These are phyloP conservation scores for Trypanosoma grayi DNA, from an alignment of 208 protist species.

Conservation along the genomic window DNA sequence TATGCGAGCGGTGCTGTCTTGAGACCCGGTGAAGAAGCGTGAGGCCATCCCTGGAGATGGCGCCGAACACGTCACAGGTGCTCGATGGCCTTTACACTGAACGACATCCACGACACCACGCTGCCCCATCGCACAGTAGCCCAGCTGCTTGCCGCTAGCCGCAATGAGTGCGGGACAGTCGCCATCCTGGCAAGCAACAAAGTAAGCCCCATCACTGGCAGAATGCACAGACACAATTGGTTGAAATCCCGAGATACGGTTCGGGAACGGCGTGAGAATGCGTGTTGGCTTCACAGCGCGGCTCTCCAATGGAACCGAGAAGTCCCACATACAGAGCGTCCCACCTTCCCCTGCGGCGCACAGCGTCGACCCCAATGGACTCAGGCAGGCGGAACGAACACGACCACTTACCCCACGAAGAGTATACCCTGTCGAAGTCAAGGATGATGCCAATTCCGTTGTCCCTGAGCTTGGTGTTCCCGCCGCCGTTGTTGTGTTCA, in stretches of 20 bases:
- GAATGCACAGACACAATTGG: slow-evolving; percentile 53
- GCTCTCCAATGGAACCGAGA: slow-evolving; percentile 36
- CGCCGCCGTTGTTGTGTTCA: neutral
- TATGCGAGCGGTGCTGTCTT: slow-evolving; percentile 73
- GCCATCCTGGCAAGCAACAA: slow-evolving; percentile 80
- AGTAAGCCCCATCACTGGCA: slow-evolving; percentile 47
- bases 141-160: slow-evolving; percentile 49
- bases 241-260: slow-evolving; percentile 76
- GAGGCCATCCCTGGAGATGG: slow-evolving; percentile 33
- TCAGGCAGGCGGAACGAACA: slow-evolving; percentile 55
- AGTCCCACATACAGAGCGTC: slow-evolving; percentile 79
- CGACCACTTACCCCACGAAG: slow-evolving; percentile 54
- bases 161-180: slow-evolving; percentile 61
- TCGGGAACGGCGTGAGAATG: slow-evolving; percentile 76
- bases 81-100: slow-evolving; percentile 69
- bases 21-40: slow-evolving; percentile 54
- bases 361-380: slow-evolving; percentile 40
- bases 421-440: slow-evolving; percentile 18
- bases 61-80: slow-evolving; percentile 57
- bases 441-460: neutral
- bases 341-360: slow-evolving; percentile 74
- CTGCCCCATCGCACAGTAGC: slow-evolving; percentile 73
- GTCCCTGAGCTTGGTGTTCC: neutral
- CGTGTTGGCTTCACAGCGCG: slow-evolving; percentile 54
- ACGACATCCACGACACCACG: slow-evolving; percentile 69